Percentiles rank a stretch among this genome's conserved stretches.
These are phyloP conservation scores for Jasminum sambac DNA, from an alignment of 257 asterid species.

Conservation along the genomic window DNA sequence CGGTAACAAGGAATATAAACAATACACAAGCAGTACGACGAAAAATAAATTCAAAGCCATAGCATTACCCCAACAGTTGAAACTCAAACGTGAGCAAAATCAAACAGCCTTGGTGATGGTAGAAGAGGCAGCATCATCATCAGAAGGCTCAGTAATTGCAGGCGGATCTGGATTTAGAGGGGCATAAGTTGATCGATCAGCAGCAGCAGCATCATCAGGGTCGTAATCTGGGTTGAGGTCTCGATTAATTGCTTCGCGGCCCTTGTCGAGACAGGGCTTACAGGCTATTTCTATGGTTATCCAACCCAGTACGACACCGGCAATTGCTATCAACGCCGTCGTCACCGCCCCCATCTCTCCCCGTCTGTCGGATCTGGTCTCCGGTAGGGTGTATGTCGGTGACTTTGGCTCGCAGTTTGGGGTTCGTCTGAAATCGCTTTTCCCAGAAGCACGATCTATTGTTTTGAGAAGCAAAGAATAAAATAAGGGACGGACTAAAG, in stretches of 20 bases:
- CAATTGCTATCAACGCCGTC: conserved; percentile 79
- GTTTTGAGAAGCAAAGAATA: no score
- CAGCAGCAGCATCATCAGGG: conserved; percentile 60
- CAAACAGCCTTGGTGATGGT: conserved; percentile 38
- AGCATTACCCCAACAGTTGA: conserved; percentile 3
- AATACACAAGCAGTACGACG: not conserved
- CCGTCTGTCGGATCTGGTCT: conserved; percentile 2
- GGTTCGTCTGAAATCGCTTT: not conserved
- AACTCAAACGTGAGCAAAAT: conserved; percentile 21
- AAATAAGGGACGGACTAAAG: no score
- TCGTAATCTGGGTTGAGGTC: conserved; percentile 90
- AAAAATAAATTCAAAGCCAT: not conserved
- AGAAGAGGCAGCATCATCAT: conserved; percentile 27
- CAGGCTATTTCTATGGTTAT: conserved; percentile 85
- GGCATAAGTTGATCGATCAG: conserved; percentile 38
- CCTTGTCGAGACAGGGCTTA: conserved; percentile 89
- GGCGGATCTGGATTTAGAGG: conserved; percentile 51
- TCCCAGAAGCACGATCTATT: not conserved
- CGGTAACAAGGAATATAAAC: not conserved
- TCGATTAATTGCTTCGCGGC: conserved; percentile 87
- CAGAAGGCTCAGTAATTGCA: conserved; percentile 4
- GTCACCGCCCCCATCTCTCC: conserved; percentile 74
- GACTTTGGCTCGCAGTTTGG: not conserved
- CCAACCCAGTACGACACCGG: conserved; percentile 79
- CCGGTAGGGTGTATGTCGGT: not conserved